A percentile compares a stretch with the other conserved stretches of the same genome.
phyloP scores from a whole-genome alignment of 352 stramenopile species.

The Phytophthora sojae region DNA sequence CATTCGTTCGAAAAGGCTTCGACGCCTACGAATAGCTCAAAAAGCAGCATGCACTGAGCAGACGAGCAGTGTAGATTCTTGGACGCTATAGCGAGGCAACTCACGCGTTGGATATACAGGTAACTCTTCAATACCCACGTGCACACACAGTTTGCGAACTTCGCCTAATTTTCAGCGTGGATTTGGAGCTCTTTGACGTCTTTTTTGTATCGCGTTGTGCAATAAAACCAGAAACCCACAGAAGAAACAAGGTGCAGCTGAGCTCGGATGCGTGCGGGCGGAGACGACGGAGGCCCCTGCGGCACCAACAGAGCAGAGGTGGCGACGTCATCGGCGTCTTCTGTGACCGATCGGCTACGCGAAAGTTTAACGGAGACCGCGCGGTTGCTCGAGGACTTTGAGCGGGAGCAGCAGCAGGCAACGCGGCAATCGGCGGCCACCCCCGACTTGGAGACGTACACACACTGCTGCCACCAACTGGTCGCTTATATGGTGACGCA shows the following conservation, averaged over 20 bases:
- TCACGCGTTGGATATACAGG: no score
- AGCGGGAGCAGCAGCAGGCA: conserved; percentile 17
- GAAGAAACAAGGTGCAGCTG: no score
- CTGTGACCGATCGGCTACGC: conserved; percentile 14
- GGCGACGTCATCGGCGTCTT: background rate
- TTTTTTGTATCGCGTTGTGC: conserved; percentile 1
- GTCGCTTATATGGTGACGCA: conserved; percentile 57
- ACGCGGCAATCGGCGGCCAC: background rate
- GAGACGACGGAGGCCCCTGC: background rate
- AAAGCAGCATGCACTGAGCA: no score
- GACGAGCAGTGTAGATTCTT: no score
- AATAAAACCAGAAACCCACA: background rate
- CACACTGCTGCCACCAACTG: conserved; percentile 56
- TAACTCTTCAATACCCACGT: no score
- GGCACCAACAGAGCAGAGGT: background rate
- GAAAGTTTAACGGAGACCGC: conserved; percentile 23
- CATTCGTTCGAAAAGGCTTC: no score
- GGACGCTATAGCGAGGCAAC: no score
- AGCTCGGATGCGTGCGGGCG: background rate
- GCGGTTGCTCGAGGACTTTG: conserved; percentile 24
- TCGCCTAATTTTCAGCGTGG: no score
- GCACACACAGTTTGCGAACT: no score
- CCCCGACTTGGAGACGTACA: conserved; percentile 46
- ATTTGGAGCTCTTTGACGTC: background rate
- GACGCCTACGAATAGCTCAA: no score